Evolutionary conservation across 345 rosid genomes (phyloP).

Genomic region (Eucalyptus victrix): DNA sequence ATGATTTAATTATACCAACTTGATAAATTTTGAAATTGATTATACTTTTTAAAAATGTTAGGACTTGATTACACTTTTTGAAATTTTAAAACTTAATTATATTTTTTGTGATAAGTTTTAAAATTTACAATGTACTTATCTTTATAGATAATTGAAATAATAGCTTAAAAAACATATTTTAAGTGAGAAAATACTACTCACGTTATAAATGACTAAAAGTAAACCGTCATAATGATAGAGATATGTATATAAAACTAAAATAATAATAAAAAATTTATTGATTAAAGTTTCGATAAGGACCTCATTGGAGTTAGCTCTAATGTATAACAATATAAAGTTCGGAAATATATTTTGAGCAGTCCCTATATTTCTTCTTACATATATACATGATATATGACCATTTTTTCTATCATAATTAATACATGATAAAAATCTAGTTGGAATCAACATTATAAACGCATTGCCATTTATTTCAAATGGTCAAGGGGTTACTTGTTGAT

Average conservation of each 20-base stretch:
- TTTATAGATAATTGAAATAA: background rate
- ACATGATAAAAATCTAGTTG: background rate
- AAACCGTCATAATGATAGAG: rapidly evolving
- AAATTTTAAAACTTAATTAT: rapidly evolving
- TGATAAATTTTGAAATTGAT: too few relatives aligned
- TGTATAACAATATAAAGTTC: rapidly evolving
- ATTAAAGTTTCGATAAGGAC: rapidly evolving
- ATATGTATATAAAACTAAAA: background rate
- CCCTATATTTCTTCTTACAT: background rate
- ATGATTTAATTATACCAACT: rapidly evolving
- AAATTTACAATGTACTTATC: rapidly evolving
- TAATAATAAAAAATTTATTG: background rate
- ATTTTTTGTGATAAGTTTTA: rapidly evolving
- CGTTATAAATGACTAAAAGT: background rate
- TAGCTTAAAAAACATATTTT: background rate
- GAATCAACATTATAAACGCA: rapidly evolving
- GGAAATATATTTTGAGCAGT: background rate
- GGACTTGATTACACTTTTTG: rapidly evolving
- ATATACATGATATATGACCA: background rate
- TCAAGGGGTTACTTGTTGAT: background rate
- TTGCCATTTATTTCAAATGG: background rate
- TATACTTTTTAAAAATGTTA: too few relatives aligned
- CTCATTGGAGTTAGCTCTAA: background rate
- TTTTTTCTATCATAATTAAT: background rate
- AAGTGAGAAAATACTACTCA: rapidly evolving